Evolutionary conservation across 2,329 filamentous ascomycete species (phyloP).

Genomic region (Penicillium hordei): DNA sequence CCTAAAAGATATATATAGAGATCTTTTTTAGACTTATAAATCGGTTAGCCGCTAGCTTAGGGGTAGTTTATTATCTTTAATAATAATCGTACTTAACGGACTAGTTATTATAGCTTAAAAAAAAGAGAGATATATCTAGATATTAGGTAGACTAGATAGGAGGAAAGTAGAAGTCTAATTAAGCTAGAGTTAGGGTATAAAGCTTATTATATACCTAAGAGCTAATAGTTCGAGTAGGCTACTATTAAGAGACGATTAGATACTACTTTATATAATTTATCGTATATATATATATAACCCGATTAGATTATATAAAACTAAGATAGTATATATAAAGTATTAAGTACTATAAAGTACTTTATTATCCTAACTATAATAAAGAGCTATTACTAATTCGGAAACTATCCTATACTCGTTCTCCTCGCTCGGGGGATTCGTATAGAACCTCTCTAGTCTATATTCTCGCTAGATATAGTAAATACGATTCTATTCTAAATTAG

Average conservation of each 20-base stretch:
- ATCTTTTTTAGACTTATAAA: background rate
- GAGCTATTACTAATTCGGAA: no score
- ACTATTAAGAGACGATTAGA: background rate
- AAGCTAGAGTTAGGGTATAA: background rate
- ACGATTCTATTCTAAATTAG: no score
- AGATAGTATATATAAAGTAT: background rate
- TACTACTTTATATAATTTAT: background rate
- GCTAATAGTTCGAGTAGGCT: background rate
- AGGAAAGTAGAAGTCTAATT: conserved; percentile 1
- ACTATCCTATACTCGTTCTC: no score
- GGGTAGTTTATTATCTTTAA: background rate
- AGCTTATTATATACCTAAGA: background rate
- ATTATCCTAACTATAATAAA: no score
- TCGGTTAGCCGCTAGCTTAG: background rate
- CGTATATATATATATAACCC: background rate
- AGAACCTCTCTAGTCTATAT: no score
- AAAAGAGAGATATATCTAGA: background rate
- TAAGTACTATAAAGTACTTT: no score
- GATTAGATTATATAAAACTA: background rate
- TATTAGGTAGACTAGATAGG: background rate
- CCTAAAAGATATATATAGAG: background rate
- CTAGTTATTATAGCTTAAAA: background rate
- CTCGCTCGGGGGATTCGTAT: no score
- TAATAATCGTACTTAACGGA: background rate
- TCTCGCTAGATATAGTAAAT: no score